Base-by-base conservation (phyloP, 345 rosid species). In the Bretschneidera sinensis region DNA sequence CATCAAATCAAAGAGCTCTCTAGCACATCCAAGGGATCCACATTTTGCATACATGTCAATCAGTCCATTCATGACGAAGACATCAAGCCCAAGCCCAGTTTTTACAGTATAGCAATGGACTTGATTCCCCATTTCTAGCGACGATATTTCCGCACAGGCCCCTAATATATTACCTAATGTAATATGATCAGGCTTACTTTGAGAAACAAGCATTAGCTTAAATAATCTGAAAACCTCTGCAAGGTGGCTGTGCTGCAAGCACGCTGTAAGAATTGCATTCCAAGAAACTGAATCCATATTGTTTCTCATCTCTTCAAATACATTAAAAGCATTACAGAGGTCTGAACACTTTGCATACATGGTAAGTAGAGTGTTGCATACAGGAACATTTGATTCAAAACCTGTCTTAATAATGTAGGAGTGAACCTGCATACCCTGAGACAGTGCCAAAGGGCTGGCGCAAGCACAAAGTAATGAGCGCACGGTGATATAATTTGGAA, bases 21-120 rank as follows among this genome's bases (percentile, higher is more conserved):
- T 62, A 0, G 94, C 85, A 73, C 61, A 73, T 69, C 48, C 71
- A 21, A 84, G 75, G 31, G 81, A 82, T 18, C 97, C 97, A 53
- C 88, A 88, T 61, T 91, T 91, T 22, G 79, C 74, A 54, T 91
- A 84, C 91, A 88, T 75, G 84, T 91, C 89, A 22, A 81, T 72
- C 54, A 91, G 68, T 10, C 87, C 78, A 59, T 91, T 91, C 50
- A 24, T 61, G 39, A 78, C 72, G 60, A 74, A 72, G 21, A 77
- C 78, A 55, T 83, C 82, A 55, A 50, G 74, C 35, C 60, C 47
- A 70, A 82, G 67, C 24, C 83, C 87, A 11, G 71, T 55, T 84
- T 86, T 85, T 19, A 81, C 4, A 31, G 74, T 65, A 56, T 75
- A 68, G 74, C 82, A 76, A 64, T 84, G 92, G 52, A 83, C 67